Evolutionary conservation across 2,329 filamentous ascomycete genomes (phyloP), one percentile per base, ranked within the genome.

Genomic region (Ceratocystis diversiconidia): DNA sequence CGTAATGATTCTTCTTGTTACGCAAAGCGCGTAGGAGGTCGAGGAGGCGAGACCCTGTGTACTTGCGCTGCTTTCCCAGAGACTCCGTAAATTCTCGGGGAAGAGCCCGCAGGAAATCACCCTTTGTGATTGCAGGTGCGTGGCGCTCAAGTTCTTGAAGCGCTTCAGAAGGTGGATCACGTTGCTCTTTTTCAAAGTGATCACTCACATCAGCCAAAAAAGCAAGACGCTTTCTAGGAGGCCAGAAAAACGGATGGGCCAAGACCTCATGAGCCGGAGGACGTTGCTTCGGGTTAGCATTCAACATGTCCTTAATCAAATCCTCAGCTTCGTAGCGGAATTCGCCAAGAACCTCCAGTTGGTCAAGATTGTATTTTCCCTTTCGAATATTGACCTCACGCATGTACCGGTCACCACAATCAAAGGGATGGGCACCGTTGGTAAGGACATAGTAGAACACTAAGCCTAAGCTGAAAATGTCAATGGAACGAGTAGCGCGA

Each of bases 361-460:
- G 83, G 59, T 82, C 78, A 41, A 95, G 80, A 71, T 86, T 86
- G 73, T 86, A 88, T 66, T 87, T 86, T 69, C 90, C 89, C 74
- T 95, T 95, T 71, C 95, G 91, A 71, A 99, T 97, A 75, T 99
- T 97, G 71, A 95, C 89, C 75, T 99, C 94, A 63, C 94, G 85
- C 84, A 95, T 95, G 79, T 94, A 97, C 62, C 90, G 86, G 72
- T 94, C 91, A 65, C 94, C 92, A 69, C 91, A 92, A 73, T 96
- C 92, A 71, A 95, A 99, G 0, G 94, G 94, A 74, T 99, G 94
- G 1, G 82, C 84, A 17, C 94, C 94, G 68, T 91, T 89, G 1
- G 92, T 96, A 67, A 99, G 80, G n/a, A 97, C 92, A 74, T 96
- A 99, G 77, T 92, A 97, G 79, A 96, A 99, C n/a, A 99, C 91